Evolutionary conservation across 1,284 basidiomycete genomes (phyloP), one percentile per base, ranked within the genome.

Genomic region (Takashimella koratensis): DNA sequence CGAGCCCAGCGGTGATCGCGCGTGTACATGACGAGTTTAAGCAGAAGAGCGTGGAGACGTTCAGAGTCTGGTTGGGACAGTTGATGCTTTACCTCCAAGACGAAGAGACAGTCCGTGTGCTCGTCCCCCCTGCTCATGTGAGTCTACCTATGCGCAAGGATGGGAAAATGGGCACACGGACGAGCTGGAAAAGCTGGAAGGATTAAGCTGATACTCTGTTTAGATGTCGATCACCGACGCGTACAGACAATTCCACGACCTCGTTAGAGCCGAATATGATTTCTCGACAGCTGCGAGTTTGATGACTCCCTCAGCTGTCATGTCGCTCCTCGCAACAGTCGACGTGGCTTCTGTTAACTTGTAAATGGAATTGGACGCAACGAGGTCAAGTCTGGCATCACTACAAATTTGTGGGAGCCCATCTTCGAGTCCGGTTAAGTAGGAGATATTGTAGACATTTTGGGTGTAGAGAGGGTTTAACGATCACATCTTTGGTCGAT

Each of bases 81-180:
- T 73, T 92, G 60, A 78, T 81, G 66, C 65, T 88, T 52, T 95
- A 92, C 68, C 79, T 96, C 12, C 85, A 87, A 59, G 88, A 91
- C 60, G 80, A 83, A 60, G 81, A 86, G 54, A 90, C 90, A 5
- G 87, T 87, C 27, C 78, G 78, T 2, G 85, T 94, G 3, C 76
- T 95, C 47, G 73, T 93, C 19, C 83, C 83, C 23, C 90, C 92
- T 60, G 80, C 88, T 20, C 79, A 84, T 66, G 87, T 71, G 13
- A 62, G 68, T 67, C 19, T 10, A 6, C 4, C 1, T 43, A n/a
- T n/a, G n/a, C n/a, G n/a, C n/a, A n/a, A n/a, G n/a, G 3, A 3
- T 1, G 27, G 45, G 23, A 11, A 12, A 25, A 26, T 16, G 30
- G 43, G 1, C n/a, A n/a, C n/a, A n/a, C n/a, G n/a, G n/a, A n/a